Conservation (phyloP, 257 asterid species). For the Paulownia fortunei region DNA sequence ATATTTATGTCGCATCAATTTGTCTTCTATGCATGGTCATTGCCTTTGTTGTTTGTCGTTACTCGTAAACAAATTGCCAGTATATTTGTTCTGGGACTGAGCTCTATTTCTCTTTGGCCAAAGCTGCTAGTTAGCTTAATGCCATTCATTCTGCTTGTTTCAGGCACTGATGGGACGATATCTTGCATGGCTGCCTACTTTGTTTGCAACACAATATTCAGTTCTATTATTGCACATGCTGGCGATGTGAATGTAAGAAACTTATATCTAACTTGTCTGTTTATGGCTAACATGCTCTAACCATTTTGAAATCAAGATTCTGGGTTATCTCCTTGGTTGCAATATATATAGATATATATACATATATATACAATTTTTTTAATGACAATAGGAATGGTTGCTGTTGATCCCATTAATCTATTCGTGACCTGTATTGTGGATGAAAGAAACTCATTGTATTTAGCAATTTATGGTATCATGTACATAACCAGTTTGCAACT, state of each 20-base stretch:
- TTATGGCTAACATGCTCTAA: constrained; percentile 6
- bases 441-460: neutral
- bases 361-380: neutral
- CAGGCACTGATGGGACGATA: constrained; percentile 88
- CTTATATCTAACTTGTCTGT: constrained; percentile 9
- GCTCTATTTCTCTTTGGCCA: constrained; percentile 17
- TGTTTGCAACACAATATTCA: constrained; percentile 76
- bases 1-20: neutral
- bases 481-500: neutral
- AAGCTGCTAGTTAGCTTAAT: constrained; percentile 32
- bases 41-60: constrained; percentile 16
- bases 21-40: neutral
- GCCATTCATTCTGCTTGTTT: constrained; percentile 22
- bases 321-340: neutral
- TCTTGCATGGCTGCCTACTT: constrained; percentile 89
- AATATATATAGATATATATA: neutral
- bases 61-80: neutral
- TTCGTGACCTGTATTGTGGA: constrained; percentile 3
- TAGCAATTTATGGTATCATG: constrained; percentile 4
- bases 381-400: neutral
- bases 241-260: constrained; percentile 78
- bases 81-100: constrained; percentile 21
- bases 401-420: neutral
- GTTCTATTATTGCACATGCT: constrained; percentile 61
- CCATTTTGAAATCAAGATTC: constrained; percentile 20